These are phyloP conservation scores for Hygrocybe coccinea DNA, from an alignment of 768 basidiomycete species.

Conservation along the genomic window DNA sequence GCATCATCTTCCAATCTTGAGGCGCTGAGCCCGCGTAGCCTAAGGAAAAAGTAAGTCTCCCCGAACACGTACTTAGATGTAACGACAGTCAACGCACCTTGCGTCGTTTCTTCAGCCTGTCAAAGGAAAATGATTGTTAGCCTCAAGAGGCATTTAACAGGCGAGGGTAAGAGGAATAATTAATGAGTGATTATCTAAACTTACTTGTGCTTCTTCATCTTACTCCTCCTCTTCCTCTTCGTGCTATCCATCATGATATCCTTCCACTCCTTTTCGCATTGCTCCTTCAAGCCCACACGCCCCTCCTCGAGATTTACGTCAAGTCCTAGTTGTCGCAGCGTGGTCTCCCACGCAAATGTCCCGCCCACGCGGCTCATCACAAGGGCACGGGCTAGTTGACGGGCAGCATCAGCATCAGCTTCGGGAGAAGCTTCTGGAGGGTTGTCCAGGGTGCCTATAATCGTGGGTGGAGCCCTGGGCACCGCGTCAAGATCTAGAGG, in stretches of 20 bases:
- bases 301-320: conserved; percentile 47
- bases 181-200: conserved; percentile 26
- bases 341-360: conserved; percentile 62
- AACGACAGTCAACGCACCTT: conserved; percentile 48
- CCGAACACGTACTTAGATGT: neutral
- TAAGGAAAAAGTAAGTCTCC: conserved; percentile 23
- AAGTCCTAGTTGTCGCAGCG: conserved; percentile 61
- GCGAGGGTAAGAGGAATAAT: neutral
- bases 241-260: conserved; percentile 72
- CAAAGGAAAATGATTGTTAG: conserved; percentile 9
- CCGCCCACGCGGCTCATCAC: conserved; percentile 63
- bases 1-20: conserved; percentile 32
- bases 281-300: conserved; percentile 47
- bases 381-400: conserved; percentile 70
- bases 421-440: conserved; percentile 52
- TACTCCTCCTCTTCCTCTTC: conserved; percentile 81
- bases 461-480: conserved; percentile 13
- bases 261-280: conserved; percentile 57
- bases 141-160: neutral
- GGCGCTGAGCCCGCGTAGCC: conserved; percentile 42
- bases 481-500: conserved; percentile 12
- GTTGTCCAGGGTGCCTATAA: conserved; percentile 34
- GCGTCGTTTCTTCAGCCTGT: conserved; percentile 87
- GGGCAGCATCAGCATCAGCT: conserved; percentile 73
- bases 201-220: conserved; percentile 97